Evolutionary conservation across 306 rosid genomes (phyloP), one percentile per base, ranked within the genome.

Genomic region (Vigna unguiculata): DNA sequence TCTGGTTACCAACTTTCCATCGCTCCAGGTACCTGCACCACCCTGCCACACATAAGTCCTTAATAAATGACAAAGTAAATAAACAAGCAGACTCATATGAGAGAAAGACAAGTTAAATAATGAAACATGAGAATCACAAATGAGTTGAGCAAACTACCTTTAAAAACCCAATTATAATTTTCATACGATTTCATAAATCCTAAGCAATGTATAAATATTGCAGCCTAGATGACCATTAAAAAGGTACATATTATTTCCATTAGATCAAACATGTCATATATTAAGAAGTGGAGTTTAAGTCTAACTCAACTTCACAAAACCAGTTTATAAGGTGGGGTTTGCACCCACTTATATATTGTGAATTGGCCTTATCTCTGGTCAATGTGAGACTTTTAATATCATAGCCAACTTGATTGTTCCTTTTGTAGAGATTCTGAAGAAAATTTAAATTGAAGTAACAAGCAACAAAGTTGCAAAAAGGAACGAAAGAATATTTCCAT

Each of bases 21-120:
- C 98, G 87, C 98, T 95, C 98, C 98, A 95, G 78, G 98, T 95
- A 89, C 98, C 98, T 92, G 98, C 98, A 88, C 98, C 98, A 95
- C 97, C 97, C 97, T 95, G 98, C 93, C 90, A 95, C 52, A 87
- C 86, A 89, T 95, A 92, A 95, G 97, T 95, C 88, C 87, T 80
- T 71, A 78, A 91, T 84, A 87, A 86, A 89, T 86, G 87, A 81
- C 82, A 78, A 73, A 71, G 83, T 38, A 79, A 77, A 78, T 17
- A 74, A 77, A 70, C 22, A 43, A 46, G 34, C 30, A 74, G 53
- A 80, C 13, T 71, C 8, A n/a, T 43, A 15, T 20, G 49, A 43
- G 13, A 49, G 36, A 78, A 72, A 52, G 68, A 55, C 47, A 64
- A 70, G 64, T 22, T 32, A 64, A 60, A 69, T 46, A 20, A 64